A percentile compares a stretch with the other conserved stretches of the same genome.
phyloP scores from a whole-genome alignment of 805 yeast species.

The Saccharomyces jurei region DNA sequence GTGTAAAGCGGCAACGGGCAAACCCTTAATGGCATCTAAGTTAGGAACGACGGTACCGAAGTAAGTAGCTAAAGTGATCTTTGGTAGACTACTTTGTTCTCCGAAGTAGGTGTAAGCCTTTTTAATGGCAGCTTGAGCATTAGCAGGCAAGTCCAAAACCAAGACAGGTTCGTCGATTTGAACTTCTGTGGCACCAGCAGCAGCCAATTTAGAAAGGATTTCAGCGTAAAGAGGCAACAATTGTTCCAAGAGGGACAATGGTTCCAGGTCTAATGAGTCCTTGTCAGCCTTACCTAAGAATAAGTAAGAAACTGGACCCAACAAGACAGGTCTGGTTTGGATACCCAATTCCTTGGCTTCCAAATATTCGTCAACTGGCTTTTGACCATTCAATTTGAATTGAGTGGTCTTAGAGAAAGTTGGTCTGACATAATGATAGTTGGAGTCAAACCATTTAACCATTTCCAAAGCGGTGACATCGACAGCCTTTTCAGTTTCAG shows the following conservation, averaged over 20 bases:
- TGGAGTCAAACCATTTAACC: slow-evolving; percentile 99
- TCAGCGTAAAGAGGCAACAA: slow-evolving; percentile 89
- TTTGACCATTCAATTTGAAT: slow-evolving; percentile 91
- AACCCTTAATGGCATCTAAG: slow-evolving; percentile 75
- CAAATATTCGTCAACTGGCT: slow-evolving; percentile 94
- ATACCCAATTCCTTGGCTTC: slow-evolving; percentile 96
- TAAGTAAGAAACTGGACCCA: slow-evolving; percentile 95
- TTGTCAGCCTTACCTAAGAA: slow-evolving; percentile 97
- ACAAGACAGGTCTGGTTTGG: slow-evolving; percentile 93
- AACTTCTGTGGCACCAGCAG: slow-evolving; percentile 90
- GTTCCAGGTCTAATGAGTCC: slow-evolving; percentile 91
- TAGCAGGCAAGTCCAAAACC: slow-evolving; percentile 84
- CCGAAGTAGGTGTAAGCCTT: slow-evolving; percentile 74
- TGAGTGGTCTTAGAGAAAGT: slow-evolving; percentile 91
- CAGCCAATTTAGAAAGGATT: slow-evolving; percentile 76
- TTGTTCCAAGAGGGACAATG: slow-evolving; percentile 82
- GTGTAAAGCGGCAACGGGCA: slow-evolving; percentile 94
- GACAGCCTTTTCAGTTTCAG: slow-evolving; percentile 78
- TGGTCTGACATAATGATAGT: slow-evolving; percentile 99
- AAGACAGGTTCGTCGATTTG: slow-evolving; percentile 97
- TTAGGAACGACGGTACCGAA: slow-evolving; percentile 98
- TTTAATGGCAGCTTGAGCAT: slow-evolving; percentile 79
- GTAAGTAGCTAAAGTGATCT: slow-evolving; percentile 80
- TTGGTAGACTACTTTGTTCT: slow-evolving; percentile 62
- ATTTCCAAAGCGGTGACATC: slow-evolving; percentile 98